Evolutionary conservation across 2,329 filamentous ascomycete species (phyloP).

Genomic region (Kalaharituber pfeilii): DNA sequence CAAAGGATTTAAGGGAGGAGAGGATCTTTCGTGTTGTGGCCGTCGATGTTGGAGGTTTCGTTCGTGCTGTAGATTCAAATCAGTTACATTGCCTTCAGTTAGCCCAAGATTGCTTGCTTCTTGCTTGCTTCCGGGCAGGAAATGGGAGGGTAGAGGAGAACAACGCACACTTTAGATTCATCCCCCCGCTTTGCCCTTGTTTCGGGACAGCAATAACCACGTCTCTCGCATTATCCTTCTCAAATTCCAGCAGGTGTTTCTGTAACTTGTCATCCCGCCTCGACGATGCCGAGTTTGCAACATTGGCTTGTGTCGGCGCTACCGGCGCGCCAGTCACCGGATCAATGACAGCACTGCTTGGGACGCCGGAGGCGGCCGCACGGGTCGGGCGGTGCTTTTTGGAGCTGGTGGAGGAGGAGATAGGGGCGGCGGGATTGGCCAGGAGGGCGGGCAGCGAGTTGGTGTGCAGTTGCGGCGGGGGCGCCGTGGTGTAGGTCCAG

Average conservation of each 20-base stretch:
- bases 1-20: constrained; percentile 65
- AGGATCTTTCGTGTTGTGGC: constrained; percentile 59
- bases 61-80: constrained; percentile 26
- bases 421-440: constrained; percentile 8
- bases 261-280: constrained; percentile 66
- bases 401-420: constrained; percentile 5
- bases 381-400: constrained; percentile 13
- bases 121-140: background rate
- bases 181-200: constrained; percentile 29
- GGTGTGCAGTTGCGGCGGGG: constrained; percentile 15
- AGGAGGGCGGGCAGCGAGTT: constrained; percentile 9
- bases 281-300: no score
- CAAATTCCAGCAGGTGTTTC: constrained; percentile 65
- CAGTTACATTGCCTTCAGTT: constrained; percentile 1
- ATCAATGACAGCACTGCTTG: background rate
- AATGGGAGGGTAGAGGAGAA: background rate
- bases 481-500: constrained; percentile 19
- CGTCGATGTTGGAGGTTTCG: constrained; percentile 38
- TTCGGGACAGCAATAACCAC: constrained; percentile 50
- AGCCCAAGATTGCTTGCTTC: constrained; percentile 9
- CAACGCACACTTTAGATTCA: constrained; percentile 21
- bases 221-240: constrained; percentile 61
- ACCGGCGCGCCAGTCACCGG: background rate
- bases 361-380: constrained; percentile 12
- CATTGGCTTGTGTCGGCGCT: background rate